phyloP scores from a whole-genome alignment of 192 early-diverging fungal species.

The Entomortierella parvispora region DNA sequence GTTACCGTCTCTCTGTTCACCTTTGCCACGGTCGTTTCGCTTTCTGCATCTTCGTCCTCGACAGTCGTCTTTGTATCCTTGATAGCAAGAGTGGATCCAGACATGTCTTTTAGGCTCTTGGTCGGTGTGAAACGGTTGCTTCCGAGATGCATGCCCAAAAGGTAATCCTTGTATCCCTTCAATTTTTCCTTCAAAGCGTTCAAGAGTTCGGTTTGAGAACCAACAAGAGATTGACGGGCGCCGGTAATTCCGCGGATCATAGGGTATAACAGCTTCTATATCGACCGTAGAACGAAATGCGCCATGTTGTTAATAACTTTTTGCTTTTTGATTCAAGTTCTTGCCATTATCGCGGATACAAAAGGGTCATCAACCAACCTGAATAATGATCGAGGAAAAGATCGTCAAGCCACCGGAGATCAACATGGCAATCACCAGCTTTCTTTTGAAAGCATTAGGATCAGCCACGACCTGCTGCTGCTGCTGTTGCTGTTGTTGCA shows the following conservation, averaged over 20 bases:
- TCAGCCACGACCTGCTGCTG: constrained; percentile 15
- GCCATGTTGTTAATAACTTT: background rate
- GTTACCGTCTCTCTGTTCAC: background rate
- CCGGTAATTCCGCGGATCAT: constrained; percentile 46
- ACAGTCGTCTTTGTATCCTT: constrained; percentile 23
- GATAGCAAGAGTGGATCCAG: background rate
- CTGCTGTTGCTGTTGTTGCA: constrained; percentile 20
- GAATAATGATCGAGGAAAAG: constrained; percentile 27
- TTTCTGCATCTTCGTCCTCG: constrained; percentile 23
- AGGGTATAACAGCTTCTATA: constrained; percentile 44
- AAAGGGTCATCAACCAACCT: constrained; percentile 9
- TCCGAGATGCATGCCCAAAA: constrained; percentile 28
- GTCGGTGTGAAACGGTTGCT: constrained; percentile 21
- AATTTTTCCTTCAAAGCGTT: constrained; percentile 31
- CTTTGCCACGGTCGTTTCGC: background rate
- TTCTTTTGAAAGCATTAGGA: constrained; percentile 46
- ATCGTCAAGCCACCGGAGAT: constrained; percentile 43
- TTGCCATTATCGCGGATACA: background rate
- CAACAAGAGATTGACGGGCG: constrained; percentile 29
- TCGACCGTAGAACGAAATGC: background rate
- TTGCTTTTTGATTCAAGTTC: background rate
- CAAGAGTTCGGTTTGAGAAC: constrained; percentile 37
- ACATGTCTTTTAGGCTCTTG: constrained; percentile 24
- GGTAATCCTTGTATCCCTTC: constrained; percentile 28
- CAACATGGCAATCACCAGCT: constrained; percentile 40